Evolutionary conservation across 2,329 filamentous ascomycete species (phyloP).

Genomic region (Cladosporium sp.): DNA sequence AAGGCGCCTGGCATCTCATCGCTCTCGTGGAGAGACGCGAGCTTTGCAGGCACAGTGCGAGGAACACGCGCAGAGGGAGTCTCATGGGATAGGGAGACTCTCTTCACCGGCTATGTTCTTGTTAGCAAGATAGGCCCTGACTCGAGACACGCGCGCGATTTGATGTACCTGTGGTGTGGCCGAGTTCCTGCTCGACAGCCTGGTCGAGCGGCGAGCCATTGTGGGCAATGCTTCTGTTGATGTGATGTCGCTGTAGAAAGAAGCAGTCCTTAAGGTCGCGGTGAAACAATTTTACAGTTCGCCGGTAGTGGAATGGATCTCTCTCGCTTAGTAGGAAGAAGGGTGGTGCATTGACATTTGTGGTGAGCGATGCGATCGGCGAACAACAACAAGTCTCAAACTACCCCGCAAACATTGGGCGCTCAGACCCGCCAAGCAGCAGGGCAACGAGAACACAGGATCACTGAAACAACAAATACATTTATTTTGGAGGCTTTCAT

Average conservation of each 20-base stretch:
- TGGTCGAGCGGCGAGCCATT: slow-evolving; percentile 21
- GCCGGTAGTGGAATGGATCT: slow-evolving; percentile 6
- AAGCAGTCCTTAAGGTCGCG: not conserved
- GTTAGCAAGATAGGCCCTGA: slow-evolving; percentile 2
- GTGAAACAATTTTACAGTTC: slow-evolving; percentile 8
- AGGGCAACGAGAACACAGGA: not conserved
- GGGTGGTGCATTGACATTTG: slow-evolving; percentile 13
- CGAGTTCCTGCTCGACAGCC: slow-evolving; percentile 18
- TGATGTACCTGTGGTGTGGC: slow-evolving; percentile 25
- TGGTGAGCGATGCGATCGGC: not conserved
- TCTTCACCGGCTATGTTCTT: slow-evolving; percentile 28
- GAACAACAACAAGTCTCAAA: not conserved
- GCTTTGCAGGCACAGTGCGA: slow-evolving; percentile 38
- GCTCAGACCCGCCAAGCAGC: not conserved
- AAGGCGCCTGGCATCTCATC: slow-evolving; percentile 43
- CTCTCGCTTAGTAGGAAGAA: slow-evolving; percentile 1
- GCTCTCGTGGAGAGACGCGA: slow-evolving; percentile 48
- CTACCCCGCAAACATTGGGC: not conserved
- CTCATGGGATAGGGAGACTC: slow-evolving; percentile 39
- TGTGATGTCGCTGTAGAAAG: not conserved
- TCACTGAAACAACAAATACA: not conserved
- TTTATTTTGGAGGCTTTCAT: not conserved
- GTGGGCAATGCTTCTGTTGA: not conserved
- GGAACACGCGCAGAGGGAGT: slow-evolving; percentile 28
- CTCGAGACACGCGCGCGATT: not conserved